Conservation (phyloP, 495 filamentous ascomycete genomes). For the Aspergillus saccharolyticus region DNA sequence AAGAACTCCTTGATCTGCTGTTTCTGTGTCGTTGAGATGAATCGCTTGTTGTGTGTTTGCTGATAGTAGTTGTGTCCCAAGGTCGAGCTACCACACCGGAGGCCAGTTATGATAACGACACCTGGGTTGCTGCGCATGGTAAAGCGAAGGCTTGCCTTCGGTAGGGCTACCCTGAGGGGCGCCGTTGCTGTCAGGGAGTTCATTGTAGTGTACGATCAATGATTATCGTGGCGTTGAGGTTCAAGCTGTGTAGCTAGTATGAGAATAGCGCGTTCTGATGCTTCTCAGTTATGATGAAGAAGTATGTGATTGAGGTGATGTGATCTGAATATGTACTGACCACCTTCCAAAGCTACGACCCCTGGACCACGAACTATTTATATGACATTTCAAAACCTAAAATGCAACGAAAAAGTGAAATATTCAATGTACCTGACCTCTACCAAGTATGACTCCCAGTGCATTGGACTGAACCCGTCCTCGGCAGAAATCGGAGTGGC, state of each 20-base stretch:
- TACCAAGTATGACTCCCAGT: neutral
- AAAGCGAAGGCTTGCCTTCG: conserved; percentile 25
- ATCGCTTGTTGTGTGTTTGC: conserved; percentile 23
- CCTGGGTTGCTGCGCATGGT: conserved; percentile 25
- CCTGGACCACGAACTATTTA: neutral
- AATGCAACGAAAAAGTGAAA: neutral
- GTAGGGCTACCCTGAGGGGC: conserved; percentile 30
- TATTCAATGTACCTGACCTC: neutral
- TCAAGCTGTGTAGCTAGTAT: neutral
- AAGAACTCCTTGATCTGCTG: conserved; percentile 38
- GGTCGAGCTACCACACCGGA: conserved; percentile 17
- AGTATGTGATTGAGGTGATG: neutral
- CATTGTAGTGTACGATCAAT: conserved; percentile 12
- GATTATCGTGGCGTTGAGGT: neutral
- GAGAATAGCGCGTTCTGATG: neutral
- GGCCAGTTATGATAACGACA: conserved; percentile 17
- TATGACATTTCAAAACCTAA: neutral
- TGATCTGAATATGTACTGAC: neutral
- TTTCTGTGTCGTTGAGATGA: conserved; percentile 35
- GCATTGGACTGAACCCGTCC: conserved; percentile 5
- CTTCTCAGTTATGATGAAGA: neutral
- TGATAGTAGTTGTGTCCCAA: conserved; percentile 13
- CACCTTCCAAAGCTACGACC: neutral
- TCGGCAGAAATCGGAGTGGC: conserved; percentile 15
- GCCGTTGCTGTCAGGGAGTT: conserved; percentile 26